Evolutionary conservation across 257 asterid species (phyloP).

Genomic region (Rehmannia glutinosa): DNA sequence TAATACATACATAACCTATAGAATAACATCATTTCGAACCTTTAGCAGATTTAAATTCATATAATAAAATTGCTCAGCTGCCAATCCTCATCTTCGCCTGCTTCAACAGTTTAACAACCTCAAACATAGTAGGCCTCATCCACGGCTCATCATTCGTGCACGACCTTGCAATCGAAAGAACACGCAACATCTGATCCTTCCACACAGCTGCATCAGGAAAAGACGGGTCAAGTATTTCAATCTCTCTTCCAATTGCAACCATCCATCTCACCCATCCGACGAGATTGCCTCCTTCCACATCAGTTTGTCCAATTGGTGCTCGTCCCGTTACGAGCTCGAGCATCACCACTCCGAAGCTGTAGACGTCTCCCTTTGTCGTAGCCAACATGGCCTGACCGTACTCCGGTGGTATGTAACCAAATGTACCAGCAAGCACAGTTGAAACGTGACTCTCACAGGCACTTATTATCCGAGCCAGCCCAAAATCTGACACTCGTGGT

Average conservation of each 20-base stretch:
- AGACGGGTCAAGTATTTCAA: constrained; percentile 34
- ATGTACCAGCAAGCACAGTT: constrained; percentile 71
- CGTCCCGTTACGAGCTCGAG: constrained; percentile 73
- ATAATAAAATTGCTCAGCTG: background rate
- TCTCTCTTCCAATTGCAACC: constrained; percentile 41
- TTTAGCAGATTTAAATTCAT: background rate
- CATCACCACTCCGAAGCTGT: constrained; percentile 88
- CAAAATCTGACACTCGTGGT: constrained; percentile 73
- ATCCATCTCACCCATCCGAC: constrained; percentile 89
- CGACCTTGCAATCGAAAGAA: constrained; percentile 50
- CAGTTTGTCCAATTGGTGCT: constrained; percentile 68
- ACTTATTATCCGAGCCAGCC: constrained; percentile 76
- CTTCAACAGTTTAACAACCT: constrained; percentile 61
- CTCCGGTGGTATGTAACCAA: constrained; percentile 87
- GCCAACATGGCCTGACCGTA: constrained; percentile 84
- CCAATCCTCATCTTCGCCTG: constrained; percentile 21
- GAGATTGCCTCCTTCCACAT: constrained; percentile 78
- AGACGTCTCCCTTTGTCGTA: constrained; percentile 68
- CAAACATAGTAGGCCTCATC: constrained; percentile 71
- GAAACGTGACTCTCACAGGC: constrained; percentile 79
- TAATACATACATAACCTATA: background rate
- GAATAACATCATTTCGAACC: background rate
- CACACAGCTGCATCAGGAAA: constrained; percentile 18
- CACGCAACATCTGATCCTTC: constrained; percentile 48
- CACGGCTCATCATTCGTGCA: constrained; percentile 76